A percentile compares a stretch with the other conserved stretches of the same genome.
phyloP scores from a whole-genome alignment of 768 basidiomycete genomes.

The Mrakia gelida region DNA sequence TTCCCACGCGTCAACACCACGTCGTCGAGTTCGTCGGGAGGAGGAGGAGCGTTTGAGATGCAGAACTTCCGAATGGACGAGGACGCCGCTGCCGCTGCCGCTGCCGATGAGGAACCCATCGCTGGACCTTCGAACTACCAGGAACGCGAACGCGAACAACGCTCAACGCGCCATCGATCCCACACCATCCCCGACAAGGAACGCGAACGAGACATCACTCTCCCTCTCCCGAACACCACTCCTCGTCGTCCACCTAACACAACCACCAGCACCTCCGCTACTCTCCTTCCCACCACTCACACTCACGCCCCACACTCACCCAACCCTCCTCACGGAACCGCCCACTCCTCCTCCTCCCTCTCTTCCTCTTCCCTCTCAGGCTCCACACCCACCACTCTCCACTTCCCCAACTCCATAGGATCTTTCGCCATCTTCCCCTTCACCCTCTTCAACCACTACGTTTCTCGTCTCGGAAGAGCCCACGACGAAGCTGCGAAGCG shows the following conservation, averaged over 20 bases:
- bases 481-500: conserved; percentile 56
- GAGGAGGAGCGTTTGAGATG: conserved; percentile 1
- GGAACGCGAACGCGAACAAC: not conserved
- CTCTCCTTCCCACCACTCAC: not conserved
- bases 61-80: not conserved
- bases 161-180: not conserved
- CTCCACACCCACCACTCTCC: conserved; percentile 31
- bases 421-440: conserved; percentile 24
- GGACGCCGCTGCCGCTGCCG: not conserved
- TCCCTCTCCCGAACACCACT: conserved; percentile 17
- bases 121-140: conserved; percentile 15
- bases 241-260: not conserved
- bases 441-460: conserved; percentile 54
- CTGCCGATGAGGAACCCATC: not conserved
- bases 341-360: conserved; percentile 14
- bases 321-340: not conserved
- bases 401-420: conserved; percentile 32
- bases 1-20: not conserved
- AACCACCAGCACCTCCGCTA: not conserved
- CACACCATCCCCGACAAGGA: conserved; percentile 17
- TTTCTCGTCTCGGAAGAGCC: conserved; percentile 60
- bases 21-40: not conserved
- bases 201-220: conserved; percentile 23
- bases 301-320: too few species aligned
- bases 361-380: conserved; percentile 14